Conservation (phyloP, 306 rosid species). For the Parietaria judaica region DNA sequence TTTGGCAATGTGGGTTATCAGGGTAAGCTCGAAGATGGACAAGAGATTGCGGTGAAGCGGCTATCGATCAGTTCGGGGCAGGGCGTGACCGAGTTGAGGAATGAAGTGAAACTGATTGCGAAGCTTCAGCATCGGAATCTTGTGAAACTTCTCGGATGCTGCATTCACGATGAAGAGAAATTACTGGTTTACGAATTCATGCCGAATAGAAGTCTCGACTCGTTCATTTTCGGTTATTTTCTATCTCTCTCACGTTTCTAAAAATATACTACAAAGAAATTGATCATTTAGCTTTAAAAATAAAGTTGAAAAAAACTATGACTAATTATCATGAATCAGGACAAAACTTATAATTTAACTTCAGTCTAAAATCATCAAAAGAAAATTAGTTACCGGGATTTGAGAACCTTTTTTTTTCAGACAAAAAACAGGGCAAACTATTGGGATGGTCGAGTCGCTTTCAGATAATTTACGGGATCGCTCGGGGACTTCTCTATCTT, state of each 20-base stretch:
- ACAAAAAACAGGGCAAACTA: background rate
- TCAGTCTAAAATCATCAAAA: too few species aligned
- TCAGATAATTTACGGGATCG: slow-evolving; percentile 17
- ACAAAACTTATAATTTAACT: background rate
- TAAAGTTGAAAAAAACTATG: background rate
- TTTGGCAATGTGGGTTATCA: slow-evolving; percentile 10
- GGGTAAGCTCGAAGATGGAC: slow-evolving; percentile 44
- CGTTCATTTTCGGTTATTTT: slow-evolving; percentile 46
- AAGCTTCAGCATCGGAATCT: slow-evolving; percentile 9
- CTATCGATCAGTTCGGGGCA: slow-evolving; percentile 46
- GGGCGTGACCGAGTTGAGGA: slow-evolving; percentile 28
- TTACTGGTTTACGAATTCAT: slow-evolving; percentile 36
- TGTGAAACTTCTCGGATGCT: background rate
- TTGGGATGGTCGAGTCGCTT: slow-evolving; percentile 19
- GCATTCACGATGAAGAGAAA: slow-evolving; percentile 9
- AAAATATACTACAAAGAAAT: background rate
- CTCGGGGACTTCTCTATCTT: slow-evolving; percentile 22
- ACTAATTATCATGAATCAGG: background rate
- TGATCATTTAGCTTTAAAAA: too few species aligned
- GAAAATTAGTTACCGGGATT: too few species aligned
- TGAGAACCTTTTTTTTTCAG: too few species aligned
- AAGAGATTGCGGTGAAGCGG: slow-evolving; percentile 57
- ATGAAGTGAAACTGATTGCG: slow-evolving; percentile 2
- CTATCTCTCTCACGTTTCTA: background rate
- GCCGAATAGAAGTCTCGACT: slow-evolving; percentile 59